These are phyloP conservation scores for Wickerhamomyces strasburgensis DNA, from an alignment of 805 yeast species.

Conservation along the genomic window DNA sequence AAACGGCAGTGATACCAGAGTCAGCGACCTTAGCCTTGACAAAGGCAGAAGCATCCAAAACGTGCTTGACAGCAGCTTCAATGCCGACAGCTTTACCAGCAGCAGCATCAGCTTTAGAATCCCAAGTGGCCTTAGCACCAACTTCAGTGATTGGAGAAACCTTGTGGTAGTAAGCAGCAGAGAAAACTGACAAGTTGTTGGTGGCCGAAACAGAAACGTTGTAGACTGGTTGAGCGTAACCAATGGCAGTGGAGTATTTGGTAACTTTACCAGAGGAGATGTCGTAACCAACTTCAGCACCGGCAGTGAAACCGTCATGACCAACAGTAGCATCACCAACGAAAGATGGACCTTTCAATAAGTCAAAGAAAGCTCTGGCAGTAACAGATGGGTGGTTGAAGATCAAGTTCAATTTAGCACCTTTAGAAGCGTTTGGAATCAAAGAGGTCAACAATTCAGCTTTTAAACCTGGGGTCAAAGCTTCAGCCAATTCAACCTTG, in stretches of 20 bases:
- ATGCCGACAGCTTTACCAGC: constrained; percentile 78
- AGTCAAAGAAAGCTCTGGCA: constrained; percentile 92
- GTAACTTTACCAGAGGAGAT: constrained; percentile 88
- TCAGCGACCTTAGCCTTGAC: constrained; percentile 97
- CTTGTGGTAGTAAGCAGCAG: constrained; percentile 96
- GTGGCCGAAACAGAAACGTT: constrained; percentile 75
- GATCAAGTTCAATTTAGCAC: constrained; percentile 84
- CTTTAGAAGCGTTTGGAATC: constrained; percentile 80
- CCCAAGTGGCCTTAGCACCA: constrained; percentile 97
- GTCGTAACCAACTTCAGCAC: constrained; percentile 97
- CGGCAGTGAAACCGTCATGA: constrained; percentile 94
- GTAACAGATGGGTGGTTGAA: constrained; percentile 90
- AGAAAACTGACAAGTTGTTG: constrained; percentile 80
- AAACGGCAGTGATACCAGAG: constrained; percentile 87
- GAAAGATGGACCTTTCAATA: constrained; percentile 92
- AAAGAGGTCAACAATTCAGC: constrained; percentile 85
- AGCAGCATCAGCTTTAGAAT: constrained; percentile 63
- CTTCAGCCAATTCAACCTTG: constrained; percentile 87
- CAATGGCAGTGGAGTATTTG: constrained; percentile 89
- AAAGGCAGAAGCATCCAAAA: constrained; percentile 80
- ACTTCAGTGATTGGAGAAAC: constrained; percentile 89
- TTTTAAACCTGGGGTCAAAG: constrained; percentile 92
- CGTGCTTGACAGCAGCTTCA: constrained; percentile 95
- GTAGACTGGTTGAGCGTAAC: constrained; percentile 87
- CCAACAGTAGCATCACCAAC: constrained; percentile 93